Base-by-base conservation (phyloP, 2,329 filamentous ascomycete genomes). In the Fusarium succisae region DNA sequence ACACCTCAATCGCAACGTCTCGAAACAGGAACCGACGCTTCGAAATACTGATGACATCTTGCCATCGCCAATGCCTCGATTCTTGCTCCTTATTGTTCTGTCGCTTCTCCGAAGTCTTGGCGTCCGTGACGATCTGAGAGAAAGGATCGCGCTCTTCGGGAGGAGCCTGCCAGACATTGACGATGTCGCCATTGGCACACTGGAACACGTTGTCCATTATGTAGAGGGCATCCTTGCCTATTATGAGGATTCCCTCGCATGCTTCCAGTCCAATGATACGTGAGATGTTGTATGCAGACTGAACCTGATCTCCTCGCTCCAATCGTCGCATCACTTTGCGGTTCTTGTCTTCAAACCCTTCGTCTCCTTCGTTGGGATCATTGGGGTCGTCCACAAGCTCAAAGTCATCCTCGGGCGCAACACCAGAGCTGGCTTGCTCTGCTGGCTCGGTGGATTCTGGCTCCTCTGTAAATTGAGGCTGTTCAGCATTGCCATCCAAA, bases 151-250 rank as follows among this genome's bases (percentile, higher is more conserved):
- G 92, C 82, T 99, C 97, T 75, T 98, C 95, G 2, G 89, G 86
- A 1, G 96, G 95, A 5, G 96, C 97, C 82, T 98, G 95, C 90
- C 94, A 96, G 14, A 98, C 95, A 78, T 98, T 96, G 67, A 99
- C 94, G 79, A 99, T 98, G 81, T 99, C 97, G 18, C 96, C 96
- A 79, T 98, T 96, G 5, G 93, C 92, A 72, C 96, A 91, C 79
- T 98, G 96, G 81, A 99, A 98, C 79, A 98, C 96, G 76, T 96
- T 96, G 83, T 99, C 96, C 82, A 98, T 93, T 75, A 99, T 92
- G 80, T 99, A 99, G 22, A 99, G 88, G 54, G 91, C 93, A 76
- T 96, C 93, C 81, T 97, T 98, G 24, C 96, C 96, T 45, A 98
- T 88, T 62, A 99, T 97, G 39, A 99, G 86, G 47, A 99, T 91